Conservation (phyloP, 139 green algal species). For the Coccomyxa sp. region DNA sequence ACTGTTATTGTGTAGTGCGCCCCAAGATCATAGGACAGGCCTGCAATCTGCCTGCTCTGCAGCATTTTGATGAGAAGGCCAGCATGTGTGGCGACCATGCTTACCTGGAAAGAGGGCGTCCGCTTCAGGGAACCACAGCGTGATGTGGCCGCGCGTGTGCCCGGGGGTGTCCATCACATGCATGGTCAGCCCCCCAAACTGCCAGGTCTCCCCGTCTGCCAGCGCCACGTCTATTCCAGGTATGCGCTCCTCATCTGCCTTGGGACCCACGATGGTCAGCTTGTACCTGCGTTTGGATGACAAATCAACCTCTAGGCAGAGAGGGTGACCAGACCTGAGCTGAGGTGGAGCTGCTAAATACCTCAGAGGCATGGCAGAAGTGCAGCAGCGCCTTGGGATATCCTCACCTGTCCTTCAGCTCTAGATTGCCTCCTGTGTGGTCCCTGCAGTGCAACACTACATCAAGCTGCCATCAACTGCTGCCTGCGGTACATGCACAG, state of each 20-base stretch:
- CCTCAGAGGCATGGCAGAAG: not conserved
- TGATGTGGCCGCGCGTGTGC: slow-evolving; percentile 86
- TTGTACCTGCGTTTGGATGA: slow-evolving; percentile 28
- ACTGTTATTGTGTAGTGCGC: not conserved
- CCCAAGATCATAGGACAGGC: not conserved
- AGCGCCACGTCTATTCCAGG: slow-evolving; percentile 77
- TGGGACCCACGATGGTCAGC: slow-evolving; percentile 50
- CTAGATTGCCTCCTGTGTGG: slow-evolving; percentile 41
- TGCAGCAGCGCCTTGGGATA: not conserved
- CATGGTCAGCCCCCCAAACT: slow-evolving; percentile 50
- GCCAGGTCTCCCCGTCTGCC: slow-evolving; percentile 53
- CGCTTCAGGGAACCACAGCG: slow-evolving; percentile 60
- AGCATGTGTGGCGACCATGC: not conserved
- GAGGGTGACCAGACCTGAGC: not conserved
- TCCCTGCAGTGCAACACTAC: not conserved
- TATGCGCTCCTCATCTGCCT: slow-evolving; percentile 66
- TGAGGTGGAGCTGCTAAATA: slow-evolving; percentile 9
- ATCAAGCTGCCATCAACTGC: no score
- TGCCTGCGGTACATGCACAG: no score
- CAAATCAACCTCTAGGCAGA: slow-evolving; percentile 40
- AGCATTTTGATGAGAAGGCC: not conserved
- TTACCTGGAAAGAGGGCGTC: slow-evolving; percentile 69
- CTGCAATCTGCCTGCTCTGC: not conserved
- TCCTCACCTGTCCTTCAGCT: slow-evolving; percentile 41
- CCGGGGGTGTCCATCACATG: slow-evolving; percentile 80